Evolutionary conservation across 352 stramenopile genomes (phyloP), one percentile per base, ranked within the genome.

Genomic region (Globisporangium barbulae): DNA sequence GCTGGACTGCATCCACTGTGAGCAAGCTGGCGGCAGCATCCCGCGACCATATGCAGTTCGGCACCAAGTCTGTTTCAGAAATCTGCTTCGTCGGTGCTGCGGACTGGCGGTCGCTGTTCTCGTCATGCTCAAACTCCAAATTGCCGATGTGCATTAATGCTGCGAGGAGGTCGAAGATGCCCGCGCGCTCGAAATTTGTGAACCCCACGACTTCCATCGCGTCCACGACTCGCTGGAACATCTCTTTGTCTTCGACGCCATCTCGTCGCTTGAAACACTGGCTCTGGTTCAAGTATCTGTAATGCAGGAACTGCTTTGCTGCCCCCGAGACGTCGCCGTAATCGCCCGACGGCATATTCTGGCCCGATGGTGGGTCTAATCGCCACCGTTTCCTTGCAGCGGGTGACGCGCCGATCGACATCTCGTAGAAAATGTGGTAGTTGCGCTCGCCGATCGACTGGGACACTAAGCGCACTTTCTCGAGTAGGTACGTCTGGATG

Each of bases 401-500:
- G 8, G 72, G 66, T 41, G 78, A 76, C 59, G 79, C 85, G 72
- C 80, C 81, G 44, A 80, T 75, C 31, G 81, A 68, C 76, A 96
- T 88, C 68, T 94, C 79, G 59, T 94, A 96, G 53, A 96, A 93
- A 47, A 93, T 85, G 68, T 96, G 88, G 66, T 93, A 96, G 70
- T 92, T 94, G 45, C 88, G 74, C 67, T 96, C 88, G 30, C 81
- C 82, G 15, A 79, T 79, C 37, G 82, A 88, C 74, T 95, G 86
- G 31, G 82, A 95, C 21, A 95, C 82, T 21, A 96, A 70, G 0
- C 91, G 85, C 21, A 97, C 89, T 72, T 98, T 99, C 70, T 99
- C 96, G 39, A 98, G 78, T 33, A 98, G 75, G 70, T 98, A 98
- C 2, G 88, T 97, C 68, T 96, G 85, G 58, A 97, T 96, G 49